Conservation (phyloP, 1,139 yeast species). For the Saccharomycopsis hybrid region DNA sequence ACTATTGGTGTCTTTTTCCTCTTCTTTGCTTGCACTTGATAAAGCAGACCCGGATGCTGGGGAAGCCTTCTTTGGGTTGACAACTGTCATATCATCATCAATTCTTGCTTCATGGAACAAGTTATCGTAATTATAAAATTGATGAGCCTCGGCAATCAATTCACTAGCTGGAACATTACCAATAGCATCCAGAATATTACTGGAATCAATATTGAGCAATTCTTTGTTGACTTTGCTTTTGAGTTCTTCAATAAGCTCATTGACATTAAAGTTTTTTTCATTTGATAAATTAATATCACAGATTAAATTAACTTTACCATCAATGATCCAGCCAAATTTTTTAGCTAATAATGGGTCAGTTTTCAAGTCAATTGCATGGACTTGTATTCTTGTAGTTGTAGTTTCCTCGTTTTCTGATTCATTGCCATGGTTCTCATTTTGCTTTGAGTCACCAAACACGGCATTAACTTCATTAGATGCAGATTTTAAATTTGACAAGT, state of each 20-base stretch:
- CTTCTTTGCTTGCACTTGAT: no score
- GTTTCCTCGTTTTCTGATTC: slow-evolving; percentile 2
- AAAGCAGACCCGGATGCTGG: not conserved
- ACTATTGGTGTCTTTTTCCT: not conserved
- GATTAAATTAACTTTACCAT: slow-evolving; percentile 61
- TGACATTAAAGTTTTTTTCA: slow-evolving; percentile 26
- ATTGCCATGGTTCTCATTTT: no score
- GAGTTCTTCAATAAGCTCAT: slow-evolving; percentile 22
- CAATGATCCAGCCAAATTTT: slow-evolving; percentile 63
- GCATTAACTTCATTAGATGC: no score
- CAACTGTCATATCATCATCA: not conserved
- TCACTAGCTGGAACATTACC: no score
- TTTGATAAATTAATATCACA: slow-evolving; percentile 68
- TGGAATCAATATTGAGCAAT: slow-evolving; percentile 21
- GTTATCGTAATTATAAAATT: slow-evolving; percentile 5
- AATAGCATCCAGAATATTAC: not conserved
- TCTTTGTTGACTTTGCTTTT: slow-evolving; percentile 28
- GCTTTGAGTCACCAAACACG: not conserved
- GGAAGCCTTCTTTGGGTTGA: no score
- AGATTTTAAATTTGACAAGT: no score
- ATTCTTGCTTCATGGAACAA: slow-evolving; percentile 6
- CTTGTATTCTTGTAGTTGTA: slow-evolving; percentile 16
- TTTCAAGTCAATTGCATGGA: slow-evolving; percentile 26
- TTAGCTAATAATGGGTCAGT: slow-evolving; percentile 25
- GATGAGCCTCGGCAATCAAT: slow-evolving; percentile 25